A percentile compares a stretch with the other conserved stretches of the same genome.
These are phyloP conservation scores for Aspergillus glaucus DNA, from an alignment of 2,329 filamentous ascomycete genomes.

Conservation along the genomic window DNA sequence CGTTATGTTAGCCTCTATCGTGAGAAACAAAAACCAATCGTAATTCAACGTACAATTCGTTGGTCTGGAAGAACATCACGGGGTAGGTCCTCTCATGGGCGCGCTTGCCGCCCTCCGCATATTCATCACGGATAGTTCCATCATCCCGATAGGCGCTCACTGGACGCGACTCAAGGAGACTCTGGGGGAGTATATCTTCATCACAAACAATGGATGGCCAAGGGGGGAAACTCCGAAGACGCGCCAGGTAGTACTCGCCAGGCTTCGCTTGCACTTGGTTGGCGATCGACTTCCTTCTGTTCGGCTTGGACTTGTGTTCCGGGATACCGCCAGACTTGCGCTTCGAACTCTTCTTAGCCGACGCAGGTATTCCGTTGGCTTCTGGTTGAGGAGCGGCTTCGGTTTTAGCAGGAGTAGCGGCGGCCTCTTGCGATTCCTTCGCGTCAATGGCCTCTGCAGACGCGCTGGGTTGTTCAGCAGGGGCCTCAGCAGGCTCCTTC, in stretches of 20 bases:
- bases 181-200: conserved; percentile 83
- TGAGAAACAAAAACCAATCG: not conserved
- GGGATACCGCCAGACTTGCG: conserved; percentile 66
- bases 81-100: conserved; percentile 80
- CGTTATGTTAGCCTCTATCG: not conserved
- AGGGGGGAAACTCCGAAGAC: conserved; percentile 87
- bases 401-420: conserved; percentile 18
- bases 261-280: conserved; percentile 74
- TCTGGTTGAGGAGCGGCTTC: conserved; percentile 25
- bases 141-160: conserved; percentile 76
- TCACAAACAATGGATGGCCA: conserved; percentile 95
- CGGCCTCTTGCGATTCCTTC: conserved; percentile 17
- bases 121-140: conserved; percentile 81
- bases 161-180: conserved; percentile 69
- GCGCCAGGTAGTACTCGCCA: conserved; percentile 85
- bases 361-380: conserved; percentile 45
- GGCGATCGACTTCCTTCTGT: conserved; percentile 75
- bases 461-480: conserved; percentile 23
- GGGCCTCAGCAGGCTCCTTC: conserved; percentile 20
- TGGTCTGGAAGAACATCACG: conserved; percentile 90
- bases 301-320: conserved; percentile 67
- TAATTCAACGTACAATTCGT: conserved; percentile 78
- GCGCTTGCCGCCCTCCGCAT: conserved; percentile 80
- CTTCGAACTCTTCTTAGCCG: conserved; percentile 47
- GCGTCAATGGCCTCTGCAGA: conserved; percentile 16